Evolutionary conservation across 768 basidiomycete genomes (phyloP), one percentile per base, ranked within the genome.

Genomic region (Termitomyces sp.): DNA sequence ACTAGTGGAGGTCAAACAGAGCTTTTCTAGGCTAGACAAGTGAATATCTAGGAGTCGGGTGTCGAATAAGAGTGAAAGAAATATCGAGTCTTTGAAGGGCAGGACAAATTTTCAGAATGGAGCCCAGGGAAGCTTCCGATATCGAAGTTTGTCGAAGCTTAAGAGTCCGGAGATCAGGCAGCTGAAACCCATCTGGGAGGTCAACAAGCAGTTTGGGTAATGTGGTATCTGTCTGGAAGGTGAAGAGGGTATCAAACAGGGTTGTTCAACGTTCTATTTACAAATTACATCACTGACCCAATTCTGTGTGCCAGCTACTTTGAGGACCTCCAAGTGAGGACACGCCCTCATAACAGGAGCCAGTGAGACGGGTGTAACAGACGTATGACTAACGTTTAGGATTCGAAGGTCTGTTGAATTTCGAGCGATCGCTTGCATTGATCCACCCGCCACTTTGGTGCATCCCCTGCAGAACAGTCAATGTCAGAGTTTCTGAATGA

Each of bases 301-400:
- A 63, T 77, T 85, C 13, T 73, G 68, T 54, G 88, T 77, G 5
- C 83, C 84, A 3, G 87, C 84, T 5, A 85, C 67, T 64, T 89
- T 89, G 43, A 89, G 66, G 0, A 82, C 78, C 62, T 83, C 74
- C 18, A 89, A 60, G 9, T 72, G 62, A 22, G 64, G 61, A 48
- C 67, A 71, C 3, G 65, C 68, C 4, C 69, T 63, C 0, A 85
- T 66, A 18, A 86, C 62, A 9, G 75, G 70, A 1, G 74, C 71
- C 8, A 89, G 65, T 16, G 81, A 78, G 1, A 61, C 56, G 0
- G 86, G 81, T 1, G 80, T 68, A 5, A 78, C 77, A 3, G 80
- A 73, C 2, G 88, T 90, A 58, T 83, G 83, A 62, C 78, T 87
- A 36, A 88, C 66, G 61, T 89, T 88, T 48, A 86, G 63, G 0